Conservation (phyloP, 306 rosid genomes). For the Glycine latifolia region DNA sequence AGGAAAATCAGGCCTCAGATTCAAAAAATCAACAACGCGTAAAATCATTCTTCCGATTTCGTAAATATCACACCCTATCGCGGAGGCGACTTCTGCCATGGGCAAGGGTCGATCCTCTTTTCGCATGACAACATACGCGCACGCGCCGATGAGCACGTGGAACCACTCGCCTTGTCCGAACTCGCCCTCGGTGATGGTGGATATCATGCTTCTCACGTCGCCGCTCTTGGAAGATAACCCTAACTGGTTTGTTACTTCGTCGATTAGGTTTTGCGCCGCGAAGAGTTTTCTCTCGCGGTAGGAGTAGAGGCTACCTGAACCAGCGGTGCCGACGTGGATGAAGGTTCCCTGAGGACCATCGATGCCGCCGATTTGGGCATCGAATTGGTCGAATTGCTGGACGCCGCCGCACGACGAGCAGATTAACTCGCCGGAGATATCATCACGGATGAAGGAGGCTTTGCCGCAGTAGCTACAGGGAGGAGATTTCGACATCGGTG, state of each 20-base stretch:
- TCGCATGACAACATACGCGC: constrained; percentile 8
- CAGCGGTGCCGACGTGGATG: constrained; percentile 10
- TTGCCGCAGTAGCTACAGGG: background rate
- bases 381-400: constrained; percentile 23
- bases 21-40: background rate
- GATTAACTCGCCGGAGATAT: background rate
- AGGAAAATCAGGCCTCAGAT: constrained; percentile 7
- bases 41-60: constrained; percentile 1
- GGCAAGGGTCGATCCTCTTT: background rate
- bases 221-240: background rate
- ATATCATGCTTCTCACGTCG: background rate
- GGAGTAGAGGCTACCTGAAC: background rate
- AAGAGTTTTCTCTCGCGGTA: background rate
- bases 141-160: constrained; percentile 1
- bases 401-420: constrained; percentile 6
- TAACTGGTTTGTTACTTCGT: background rate
- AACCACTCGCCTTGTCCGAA: constrained; percentile 20
- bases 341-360: constrained; percentile 6
- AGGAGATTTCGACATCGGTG: background rate
- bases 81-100: background rate
- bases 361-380: constrained; percentile 14
- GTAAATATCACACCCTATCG: background rate
- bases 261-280: background rate
- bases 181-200: constrained; percentile 12
- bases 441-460: background rate